Conservation (phyloP, 2,329 filamentous ascomycete species). For the Neofusicoccum sp. region DNA sequence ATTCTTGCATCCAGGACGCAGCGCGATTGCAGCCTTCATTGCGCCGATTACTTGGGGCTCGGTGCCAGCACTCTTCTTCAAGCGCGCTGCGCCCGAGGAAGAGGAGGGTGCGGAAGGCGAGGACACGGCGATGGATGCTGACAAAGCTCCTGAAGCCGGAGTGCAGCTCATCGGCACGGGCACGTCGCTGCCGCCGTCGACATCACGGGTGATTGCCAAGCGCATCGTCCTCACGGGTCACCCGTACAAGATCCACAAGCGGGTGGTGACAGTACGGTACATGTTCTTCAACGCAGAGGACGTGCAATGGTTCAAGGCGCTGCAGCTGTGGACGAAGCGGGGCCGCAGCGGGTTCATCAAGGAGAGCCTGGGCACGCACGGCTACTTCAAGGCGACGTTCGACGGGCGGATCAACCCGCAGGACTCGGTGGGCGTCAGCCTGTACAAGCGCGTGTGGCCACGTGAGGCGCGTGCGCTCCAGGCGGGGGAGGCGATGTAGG, state of each 20-base stretch:
- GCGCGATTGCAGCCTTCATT: slow-evolving; percentile 85
- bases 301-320: slow-evolving; percentile 94
- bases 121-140: slow-evolving; percentile 31
- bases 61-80: slow-evolving; percentile 88
- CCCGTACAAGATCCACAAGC: slow-evolving; percentile 98
- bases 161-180: slow-evolving; percentile 82
- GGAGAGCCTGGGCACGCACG: slow-evolving; percentile 91
- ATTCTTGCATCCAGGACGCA: slow-evolving; percentile 87
- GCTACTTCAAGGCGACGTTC: slow-evolving; percentile 99
- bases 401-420: slow-evolving; percentile 95
- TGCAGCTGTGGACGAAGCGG: slow-evolving; percentile 91
- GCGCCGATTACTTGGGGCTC: slow-evolving; percentile 92
- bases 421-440: slow-evolving; percentile 86
- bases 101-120: slow-evolving; percentile 46
- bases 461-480: slow-evolving; percentile 60
- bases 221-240: slow-evolving; percentile 92
- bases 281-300: slow-evolving; percentile 99
- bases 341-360: slow-evolving; percentile 91
- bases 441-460: slow-evolving; percentile 63
- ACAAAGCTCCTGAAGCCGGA: slow-evolving; percentile 29
- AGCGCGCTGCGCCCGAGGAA: slow-evolving; percentile 54
- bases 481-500: slow-evolving; percentile 20
- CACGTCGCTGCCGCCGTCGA: slow-evolving; percentile 77
- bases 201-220: slow-evolving; percentile 83
- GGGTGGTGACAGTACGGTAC: slow-evolving; percentile 93